Conservation (phyloP, 169 alveolate genomes). For the Eimeria praecox region DNA sequence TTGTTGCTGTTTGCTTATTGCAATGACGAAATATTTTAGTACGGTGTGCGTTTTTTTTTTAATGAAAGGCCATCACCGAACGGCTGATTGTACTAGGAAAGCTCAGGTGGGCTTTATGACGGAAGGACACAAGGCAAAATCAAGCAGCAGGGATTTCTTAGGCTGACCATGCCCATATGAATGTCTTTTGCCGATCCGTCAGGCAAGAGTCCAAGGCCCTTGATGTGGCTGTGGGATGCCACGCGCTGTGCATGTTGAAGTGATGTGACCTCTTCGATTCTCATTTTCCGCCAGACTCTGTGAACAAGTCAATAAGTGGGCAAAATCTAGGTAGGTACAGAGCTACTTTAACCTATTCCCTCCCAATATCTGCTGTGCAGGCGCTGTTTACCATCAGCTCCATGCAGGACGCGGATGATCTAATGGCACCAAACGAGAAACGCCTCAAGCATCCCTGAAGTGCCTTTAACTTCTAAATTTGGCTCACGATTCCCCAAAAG, state of each 20-base stretch:
- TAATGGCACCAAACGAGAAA: background rate
- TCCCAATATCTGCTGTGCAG: background rate
- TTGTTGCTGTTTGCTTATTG: background rate
- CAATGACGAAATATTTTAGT: background rate
- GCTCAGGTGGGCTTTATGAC: background rate
- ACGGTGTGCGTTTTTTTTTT: background rate
- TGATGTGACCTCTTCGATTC: slow-evolving; percentile 86
- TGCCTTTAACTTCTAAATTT: background rate
- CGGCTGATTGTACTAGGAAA: background rate
- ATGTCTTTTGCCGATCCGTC: slow-evolving; percentile 93
- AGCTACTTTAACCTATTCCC: background rate
- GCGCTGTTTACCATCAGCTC: background rate
- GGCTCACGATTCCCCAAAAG: background rate
- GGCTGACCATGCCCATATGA: slow-evolving; percentile 83
- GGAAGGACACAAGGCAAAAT: background rate
- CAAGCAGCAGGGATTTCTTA: background rate
- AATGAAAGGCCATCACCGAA: background rate
- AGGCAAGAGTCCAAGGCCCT: slow-evolving; percentile 99
- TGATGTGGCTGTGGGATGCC: slow-evolving; percentile 99
- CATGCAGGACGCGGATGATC: background rate
- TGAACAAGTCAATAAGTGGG: background rate
- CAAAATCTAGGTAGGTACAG: background rate
- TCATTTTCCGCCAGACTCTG: slow-evolving; percentile 42
- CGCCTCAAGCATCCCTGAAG: background rate
- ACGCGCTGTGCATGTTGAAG: slow-evolving; percentile 91